Percentiles rank a stretch among this genome's conserved stretches.
phyloP scores from a whole-genome alignment of 305 asterid species.

The Fraxinus velutina region DNA sequence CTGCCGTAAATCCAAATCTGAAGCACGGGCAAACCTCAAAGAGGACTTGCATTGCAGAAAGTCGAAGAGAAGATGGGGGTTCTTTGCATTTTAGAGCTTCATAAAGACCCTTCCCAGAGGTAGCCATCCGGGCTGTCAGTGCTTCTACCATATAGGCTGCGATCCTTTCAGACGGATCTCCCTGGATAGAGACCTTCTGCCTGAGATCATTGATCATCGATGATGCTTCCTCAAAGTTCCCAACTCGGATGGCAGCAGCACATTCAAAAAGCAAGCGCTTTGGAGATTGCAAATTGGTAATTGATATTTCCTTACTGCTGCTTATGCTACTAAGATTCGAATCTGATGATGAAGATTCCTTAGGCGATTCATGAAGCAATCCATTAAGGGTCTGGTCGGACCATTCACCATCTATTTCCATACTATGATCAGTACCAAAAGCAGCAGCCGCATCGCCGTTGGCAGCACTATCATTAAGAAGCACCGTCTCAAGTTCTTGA shows the following conservation, averaged over 20 bases:
- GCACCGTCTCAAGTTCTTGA: conserved; percentile 79
- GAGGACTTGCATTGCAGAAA: conserved; percentile 93
- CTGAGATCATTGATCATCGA: conserved; percentile 59
- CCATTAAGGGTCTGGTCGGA: conserved; percentile 26
- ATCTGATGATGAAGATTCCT: conserved; percentile 60
- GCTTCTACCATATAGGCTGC: conserved; percentile 98
- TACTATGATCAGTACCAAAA: conserved; percentile 23
- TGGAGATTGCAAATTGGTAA: conserved; percentile 35
- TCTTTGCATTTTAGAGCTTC: conserved; percentile 81
- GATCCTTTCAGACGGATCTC: conserved; percentile 73
- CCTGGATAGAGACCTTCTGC: conserved; percentile 72
- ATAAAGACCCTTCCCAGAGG: conserved; percentile 88
- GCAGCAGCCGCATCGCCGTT: conserved; percentile 18
- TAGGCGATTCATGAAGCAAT: conserved; percentile 57
- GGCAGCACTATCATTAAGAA: conserved; percentile 48
- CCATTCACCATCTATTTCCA: conserved; percentile 59
- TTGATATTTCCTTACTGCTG: conserved; percentile 39
- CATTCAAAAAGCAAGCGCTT: conserved; percentile 68
- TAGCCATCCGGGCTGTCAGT: conserved; percentile 74
- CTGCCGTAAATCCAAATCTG: conserved; percentile 86
- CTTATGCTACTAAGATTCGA: conserved; percentile 47
- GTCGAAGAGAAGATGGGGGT: conserved; percentile 66
- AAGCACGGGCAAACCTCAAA: conserved; percentile 94
- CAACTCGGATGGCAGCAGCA: conserved; percentile 61
- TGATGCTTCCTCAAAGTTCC: conserved; percentile 48